Evolutionary conservation across 2,329 filamentous ascomycete species (phyloP).

Genomic region (Aspergillus costaricaensis): DNA sequence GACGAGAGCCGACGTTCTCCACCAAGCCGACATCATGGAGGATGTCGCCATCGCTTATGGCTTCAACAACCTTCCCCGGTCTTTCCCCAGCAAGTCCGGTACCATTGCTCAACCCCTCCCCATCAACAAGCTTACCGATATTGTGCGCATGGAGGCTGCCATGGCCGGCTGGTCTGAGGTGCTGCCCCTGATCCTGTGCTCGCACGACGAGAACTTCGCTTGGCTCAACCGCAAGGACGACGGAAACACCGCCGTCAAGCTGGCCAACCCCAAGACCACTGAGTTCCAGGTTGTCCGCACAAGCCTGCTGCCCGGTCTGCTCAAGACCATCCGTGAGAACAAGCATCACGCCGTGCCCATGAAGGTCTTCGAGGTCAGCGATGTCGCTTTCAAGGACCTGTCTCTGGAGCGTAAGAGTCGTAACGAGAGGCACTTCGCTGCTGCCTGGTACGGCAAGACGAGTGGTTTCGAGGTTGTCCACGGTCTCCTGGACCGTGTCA

Average conservation of each 20-base stretch:
- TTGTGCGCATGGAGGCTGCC: conserved; percentile 82
- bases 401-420: conserved; percentile 78
- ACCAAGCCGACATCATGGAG: conserved; percentile 98
- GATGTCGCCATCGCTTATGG: conserved; percentile 95
- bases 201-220: conserved; percentile 95
- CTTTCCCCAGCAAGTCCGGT: conserved; percentile 80
- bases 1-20: conserved; percentile 89
- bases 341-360: conserved; percentile 85
- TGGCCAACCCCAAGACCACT: conserved; percentile 88
- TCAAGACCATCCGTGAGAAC: conserved; percentile 94
- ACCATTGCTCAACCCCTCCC: conserved; percentile 83
- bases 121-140: conserved; percentile 94
- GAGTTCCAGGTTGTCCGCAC: conserved; percentile 95
- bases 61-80: conserved; percentile 91
- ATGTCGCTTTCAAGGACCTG: conserved; percentile 88
- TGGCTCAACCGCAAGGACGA: conserved; percentile 92
- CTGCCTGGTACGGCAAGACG: conserved; percentile 90
- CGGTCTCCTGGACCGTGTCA: conserved; percentile 85
- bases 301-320: conserved; percentile 77
- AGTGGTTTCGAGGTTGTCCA: conserved; percentile 96
- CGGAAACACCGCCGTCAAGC: conserved; percentile 75
- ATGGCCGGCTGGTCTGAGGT: conserved; percentile 97
- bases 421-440: conserved; percentile 95
- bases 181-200: conserved; percentile 93
- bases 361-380: conserved; percentile 87